Conservation (phyloP, 495 filamentous ascomycete genomes). For the Penicillium goetzii region DNA sequence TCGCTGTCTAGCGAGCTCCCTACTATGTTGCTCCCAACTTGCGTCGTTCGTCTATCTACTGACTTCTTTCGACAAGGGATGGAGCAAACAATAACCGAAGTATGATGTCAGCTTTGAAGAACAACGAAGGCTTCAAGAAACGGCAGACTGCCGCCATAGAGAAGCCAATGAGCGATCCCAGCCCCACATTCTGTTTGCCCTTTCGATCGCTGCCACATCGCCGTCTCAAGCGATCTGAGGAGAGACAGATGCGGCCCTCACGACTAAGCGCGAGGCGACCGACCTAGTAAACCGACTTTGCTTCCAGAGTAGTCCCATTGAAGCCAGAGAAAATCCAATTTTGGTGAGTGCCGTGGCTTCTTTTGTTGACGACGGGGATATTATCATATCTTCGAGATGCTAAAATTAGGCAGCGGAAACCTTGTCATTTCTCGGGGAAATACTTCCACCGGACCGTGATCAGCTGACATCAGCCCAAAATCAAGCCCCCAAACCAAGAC, state of each 20-base stretch:
- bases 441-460: constrained; percentile 10
- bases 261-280: constrained; percentile 24
- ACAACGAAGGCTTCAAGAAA: constrained; percentile 24
- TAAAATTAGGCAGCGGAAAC: constrained; percentile 9
- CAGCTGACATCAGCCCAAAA: constrained; percentile 7
- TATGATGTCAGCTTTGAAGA: constrained; percentile 32
- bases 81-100: constrained; percentile 32
- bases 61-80: constrained; percentile 23
- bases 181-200: constrained; percentile 25
- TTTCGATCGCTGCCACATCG: constrained; percentile 28
- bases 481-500: constrained; percentile 7
- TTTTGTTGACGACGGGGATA: constrained; percentile 13
- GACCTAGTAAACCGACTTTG: constrained; percentile 31
- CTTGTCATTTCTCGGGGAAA: constrained; percentile 11
- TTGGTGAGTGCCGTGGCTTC: constrained; percentile 3
- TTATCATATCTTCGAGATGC: constrained; percentile 6
- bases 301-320: constrained; percentile 14
- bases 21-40: constrained; percentile 13
- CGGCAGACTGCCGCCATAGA: constrained; percentile 13
- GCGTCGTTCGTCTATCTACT: constrained; percentile 19
- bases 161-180: constrained; percentile 30
- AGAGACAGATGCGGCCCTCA: constrained; percentile 36
- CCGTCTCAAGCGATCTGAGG: constrained; percentile 32
- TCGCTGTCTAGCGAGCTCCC: constrained; percentile 5
- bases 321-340: constrained; percentile 5